Conservation (phyloP, 257 asterid genomes). For the Plantago ovata region DNA sequence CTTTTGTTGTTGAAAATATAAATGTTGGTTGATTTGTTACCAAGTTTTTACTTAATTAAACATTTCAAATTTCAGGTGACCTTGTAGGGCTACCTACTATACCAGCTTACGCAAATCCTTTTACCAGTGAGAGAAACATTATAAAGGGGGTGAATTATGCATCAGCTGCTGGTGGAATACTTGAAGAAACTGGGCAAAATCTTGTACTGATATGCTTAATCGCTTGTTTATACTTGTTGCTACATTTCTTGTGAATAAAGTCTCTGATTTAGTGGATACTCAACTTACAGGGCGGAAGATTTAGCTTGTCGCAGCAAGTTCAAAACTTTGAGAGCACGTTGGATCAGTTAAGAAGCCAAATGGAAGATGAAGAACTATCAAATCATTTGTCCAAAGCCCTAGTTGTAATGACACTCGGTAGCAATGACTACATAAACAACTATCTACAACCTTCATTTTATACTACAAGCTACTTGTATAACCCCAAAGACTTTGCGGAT, state of each 20-base stretch:
- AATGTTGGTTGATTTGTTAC: neutral
- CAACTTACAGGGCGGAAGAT: conserved; percentile 51
- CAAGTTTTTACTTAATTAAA: neutral
- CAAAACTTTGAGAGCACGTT: conserved; percentile 44
- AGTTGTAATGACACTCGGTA: conserved; percentile 50
- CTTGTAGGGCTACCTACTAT: conserved; percentile 37
- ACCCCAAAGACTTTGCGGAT: conserved; percentile 51
- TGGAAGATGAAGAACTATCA: conserved; percentile 36
- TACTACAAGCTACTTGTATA: conserved; percentile 41
- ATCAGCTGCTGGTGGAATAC: conserved; percentile 78
- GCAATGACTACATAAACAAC: conserved; percentile 71
- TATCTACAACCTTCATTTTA: conserved; percentile 56
- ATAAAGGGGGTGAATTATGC: conserved; percentile 68
- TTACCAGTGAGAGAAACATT: conserved; percentile 26
- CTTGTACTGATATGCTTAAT: conserved; percentile 30
- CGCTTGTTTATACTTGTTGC: neutral
- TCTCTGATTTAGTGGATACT: neutral
- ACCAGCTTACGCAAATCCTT: conserved; percentile 46
- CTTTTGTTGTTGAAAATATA: no score
- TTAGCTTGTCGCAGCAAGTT: conserved; percentile 52
- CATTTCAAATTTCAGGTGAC: conserved; percentile 34
- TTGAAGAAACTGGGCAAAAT: conserved; percentile 59
- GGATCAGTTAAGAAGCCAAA: conserved; percentile 29
- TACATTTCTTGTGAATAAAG: neutral
- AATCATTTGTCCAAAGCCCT: conserved; percentile 45